Conservation (phyloP, 2,329 filamentous ascomycete species). For the Stromatinia cepivora region DNA sequence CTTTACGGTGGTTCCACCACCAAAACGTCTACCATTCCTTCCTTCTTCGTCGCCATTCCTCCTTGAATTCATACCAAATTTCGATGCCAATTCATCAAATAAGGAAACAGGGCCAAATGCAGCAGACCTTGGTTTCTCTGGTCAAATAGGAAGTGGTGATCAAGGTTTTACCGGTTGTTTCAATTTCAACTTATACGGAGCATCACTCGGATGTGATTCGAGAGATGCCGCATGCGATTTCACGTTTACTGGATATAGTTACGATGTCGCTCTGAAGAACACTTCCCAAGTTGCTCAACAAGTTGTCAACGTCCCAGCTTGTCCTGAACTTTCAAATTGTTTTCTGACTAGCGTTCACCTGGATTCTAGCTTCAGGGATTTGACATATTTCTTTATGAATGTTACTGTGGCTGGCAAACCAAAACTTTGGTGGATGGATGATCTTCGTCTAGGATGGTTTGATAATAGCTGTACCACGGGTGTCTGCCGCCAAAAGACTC, state of each 20-base stretch:
- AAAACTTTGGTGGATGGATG: constrained; percentile 51
- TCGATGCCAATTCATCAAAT: constrained; percentile 29
- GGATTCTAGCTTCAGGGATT: constrained; percentile 38
- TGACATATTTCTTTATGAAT: constrained; percentile 46
- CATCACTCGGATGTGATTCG: constrained; percentile 45
- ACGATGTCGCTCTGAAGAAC: constrained; percentile 30
- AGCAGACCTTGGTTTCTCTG: constrained; percentile 38
- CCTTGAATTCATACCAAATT: constrained; percentile 40
- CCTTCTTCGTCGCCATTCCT: constrained; percentile 39
- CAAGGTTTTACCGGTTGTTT: constrained; percentile 41
- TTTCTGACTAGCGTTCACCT: constrained; percentile 37
- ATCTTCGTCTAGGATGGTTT: constrained; percentile 48
- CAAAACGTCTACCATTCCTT: constrained; percentile 36
- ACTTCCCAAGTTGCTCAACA: constrained; percentile 36
- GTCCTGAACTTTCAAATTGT: constrained; percentile 39
- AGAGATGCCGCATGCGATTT: constrained; percentile 42
- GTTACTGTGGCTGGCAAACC: constrained; percentile 43
- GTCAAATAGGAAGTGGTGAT: constrained; percentile 37
- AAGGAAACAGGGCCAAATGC: constrained; percentile 28
- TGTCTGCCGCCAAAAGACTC: constrained; percentile 41
- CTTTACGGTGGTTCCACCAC: constrained; percentile 41
- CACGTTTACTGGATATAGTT: constrained; percentile 43
- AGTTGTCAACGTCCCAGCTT: constrained; percentile 37
- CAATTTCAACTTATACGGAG: constrained; percentile 42
- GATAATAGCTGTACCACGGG: constrained; percentile 45